Evolutionary conservation across 2,329 filamentous ascomycete genomes (phyloP).

Genomic region (Cercospora berteroae): DNA sequence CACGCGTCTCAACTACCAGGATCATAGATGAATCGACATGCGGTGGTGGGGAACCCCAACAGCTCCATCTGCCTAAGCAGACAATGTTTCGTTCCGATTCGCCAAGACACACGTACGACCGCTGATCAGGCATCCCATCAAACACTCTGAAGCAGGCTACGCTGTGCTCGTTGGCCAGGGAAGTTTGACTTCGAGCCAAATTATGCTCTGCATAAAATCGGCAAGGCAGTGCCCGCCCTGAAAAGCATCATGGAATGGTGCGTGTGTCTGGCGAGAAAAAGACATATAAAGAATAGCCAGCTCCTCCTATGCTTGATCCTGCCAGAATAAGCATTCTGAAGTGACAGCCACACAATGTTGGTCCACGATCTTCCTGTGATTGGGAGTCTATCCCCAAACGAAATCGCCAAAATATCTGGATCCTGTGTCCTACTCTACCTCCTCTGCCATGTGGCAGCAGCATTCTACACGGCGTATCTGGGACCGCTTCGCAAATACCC

Average conservation of each 20-base stretch:
- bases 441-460: constrained; percentile 16
- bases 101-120: background rate
- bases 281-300: background rate
- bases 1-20: background rate
- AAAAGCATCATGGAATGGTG: background rate
- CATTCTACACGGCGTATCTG: constrained; percentile 44
- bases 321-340: background rate
- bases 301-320: background rate
- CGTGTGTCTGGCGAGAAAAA: background rate
- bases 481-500: constrained; percentile 47
- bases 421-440: constrained; percentile 19
- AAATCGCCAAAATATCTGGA: background rate
- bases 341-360: background rate
- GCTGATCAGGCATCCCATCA: background rate
- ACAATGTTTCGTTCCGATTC: background rate
- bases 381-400: background rate
- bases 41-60: background rate
- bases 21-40: background rate
- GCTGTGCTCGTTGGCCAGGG: background rate
- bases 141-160: background rate
- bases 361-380: background rate
- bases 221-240: background rate
- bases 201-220: background rate
- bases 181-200: background rate
- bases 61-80: background rate